Evolutionary conservation across 768 basidiomycete species (phyloP), one percentile per base, ranked within the genome.

Genomic region (Termitomyces sp.): DNA sequence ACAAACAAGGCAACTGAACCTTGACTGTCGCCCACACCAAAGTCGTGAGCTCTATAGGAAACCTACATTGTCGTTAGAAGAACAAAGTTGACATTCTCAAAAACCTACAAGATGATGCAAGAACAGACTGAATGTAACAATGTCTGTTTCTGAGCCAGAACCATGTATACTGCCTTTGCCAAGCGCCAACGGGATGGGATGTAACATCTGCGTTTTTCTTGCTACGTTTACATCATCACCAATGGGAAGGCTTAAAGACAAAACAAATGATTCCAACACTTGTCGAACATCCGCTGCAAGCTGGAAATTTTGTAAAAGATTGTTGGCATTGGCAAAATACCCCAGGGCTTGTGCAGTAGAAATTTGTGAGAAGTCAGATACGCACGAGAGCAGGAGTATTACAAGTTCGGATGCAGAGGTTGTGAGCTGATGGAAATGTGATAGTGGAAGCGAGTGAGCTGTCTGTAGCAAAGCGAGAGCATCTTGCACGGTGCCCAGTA

Each of bases 161-260:
- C 79, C 81, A 29, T 81, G 63, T 48, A 80, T 70, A 53, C 85
- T 83, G 13, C 73, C 77, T 64, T 84, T 88, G 18, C 80, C 81
- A 29, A 84, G 65, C 10, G 77, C 71, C 50, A 84, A 64, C 54
- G 85, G 86, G 36, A 84, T 68, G 20, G 72, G 80, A 50, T 88
- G 87, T 72, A 88, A 80, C 68, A 88, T 77, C 55, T 89, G 86
- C 15, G 85, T 82, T 68, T 90, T 87, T 53, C 81, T 74, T n/a
- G 83, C 78, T 44, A 76, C 79, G 64, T 86, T 88, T 23, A 80
- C 81, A 53, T 89, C 88, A 60, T 89, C 87, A 36, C 84, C 85
- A 31, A 88, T 75, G 29, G 84, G 61, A 56, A 86, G 73, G 52
- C 80, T 81, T 41, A 90, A 66, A 5, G 83, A 80, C 35, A 88